Base-by-base conservation (phyloP, 2,329 filamentous ascomycete genomes). In the Conoideocrella luteorostrata region DNA sequence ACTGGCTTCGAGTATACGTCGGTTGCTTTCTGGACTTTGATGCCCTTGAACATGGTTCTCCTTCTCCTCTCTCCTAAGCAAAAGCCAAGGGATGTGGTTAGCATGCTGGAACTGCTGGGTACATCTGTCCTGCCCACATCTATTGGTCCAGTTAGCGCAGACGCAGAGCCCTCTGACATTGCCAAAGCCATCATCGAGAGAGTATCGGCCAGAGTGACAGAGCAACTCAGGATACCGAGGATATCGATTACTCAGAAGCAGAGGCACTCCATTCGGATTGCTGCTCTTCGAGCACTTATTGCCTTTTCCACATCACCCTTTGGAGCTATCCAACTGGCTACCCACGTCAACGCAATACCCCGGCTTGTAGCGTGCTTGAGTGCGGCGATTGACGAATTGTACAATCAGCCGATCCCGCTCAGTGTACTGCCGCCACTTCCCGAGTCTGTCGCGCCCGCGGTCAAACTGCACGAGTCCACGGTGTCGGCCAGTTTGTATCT, bases 381-480 rank as follows among this genome's bases (percentile, higher is more conserved):
- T 40, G 66, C 63, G 35, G 78, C 90, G 41, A 82, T 93, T 46
- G 84, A 88, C 50, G 80, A 85, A 50, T 66, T 96, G 17, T 86
- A 89, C 57, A 75, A 84, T 47, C 62, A 77, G 11, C 56, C 62
- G 2, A 59, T 77, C 12, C 66, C 49, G 45, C 69, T 47, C 50
- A 74, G 38, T 63, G 70, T 59, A 57, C 61, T 62, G 3, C 52
- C 57, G 4, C 55, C 53, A 18, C 44, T 47, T 4, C 42, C 53
- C 0, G 44, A 53, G 7, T 24, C 36, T 2, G 44, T 49, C 10
- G 33, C 36, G 12, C 20, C 47, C 3, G 37, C 38, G 9, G 36
- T 51, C 3, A 39, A 17, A 7, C 30, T 47, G 9, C 42, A 50
- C 4, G 51, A 57, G 15, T 46, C 48, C 1, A 47, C 50, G 3